Evolutionary conservation across 1,284 basidiomycete genomes (phyloP), one percentile per base, ranked within the genome.

Genomic region (Moniliophthora roreri): DNA sequence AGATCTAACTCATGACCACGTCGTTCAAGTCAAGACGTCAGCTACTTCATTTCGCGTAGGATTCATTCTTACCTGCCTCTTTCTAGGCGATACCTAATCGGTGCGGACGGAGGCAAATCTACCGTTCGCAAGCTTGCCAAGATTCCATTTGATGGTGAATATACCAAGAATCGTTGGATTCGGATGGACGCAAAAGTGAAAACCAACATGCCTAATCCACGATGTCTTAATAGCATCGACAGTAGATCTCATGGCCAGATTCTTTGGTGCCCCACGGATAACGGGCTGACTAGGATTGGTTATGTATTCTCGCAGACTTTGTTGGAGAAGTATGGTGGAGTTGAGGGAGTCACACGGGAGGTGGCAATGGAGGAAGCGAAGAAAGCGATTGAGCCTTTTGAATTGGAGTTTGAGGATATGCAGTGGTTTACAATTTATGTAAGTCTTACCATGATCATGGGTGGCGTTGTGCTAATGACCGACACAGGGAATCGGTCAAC

Each of bases 351-450:
- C 1, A 65, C 63, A 2, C 40, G 59, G 38, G 62, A 65, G 35
- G 58, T 63, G 10, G 61, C 59, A 7, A 57, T 62, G 44, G 53
- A 52, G n/a, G 63, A 65, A 45, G 63, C 63, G 10, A 60, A 61
- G n/a, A 46, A 60, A 37, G 63, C 63, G 4, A 39, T 65, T 42
- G 34, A 51, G 16, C 63, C 63, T 9, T 65, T 65, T 38, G 51
- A 61, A 39, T 51, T 63, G 5, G 61, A 63, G 48, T 62, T 63
- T 21, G 13, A 58, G 6, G 45, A 57, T 13, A 60, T 63, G 9
- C 57, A 62, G 35, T 65, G 63, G 63, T 65, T 62, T 36, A 63
- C 62, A 1, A 62, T 65, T 11, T 65, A 65, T 53, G 63, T 63
- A 35, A 28, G 53, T 47, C 23, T 15, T 37, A 26, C 18, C 20